These are phyloP conservation scores for Aspergillus funiculosus DNA, from an alignment of 495 filamentous ascomycete species.

Conservation along the genomic window DNA sequence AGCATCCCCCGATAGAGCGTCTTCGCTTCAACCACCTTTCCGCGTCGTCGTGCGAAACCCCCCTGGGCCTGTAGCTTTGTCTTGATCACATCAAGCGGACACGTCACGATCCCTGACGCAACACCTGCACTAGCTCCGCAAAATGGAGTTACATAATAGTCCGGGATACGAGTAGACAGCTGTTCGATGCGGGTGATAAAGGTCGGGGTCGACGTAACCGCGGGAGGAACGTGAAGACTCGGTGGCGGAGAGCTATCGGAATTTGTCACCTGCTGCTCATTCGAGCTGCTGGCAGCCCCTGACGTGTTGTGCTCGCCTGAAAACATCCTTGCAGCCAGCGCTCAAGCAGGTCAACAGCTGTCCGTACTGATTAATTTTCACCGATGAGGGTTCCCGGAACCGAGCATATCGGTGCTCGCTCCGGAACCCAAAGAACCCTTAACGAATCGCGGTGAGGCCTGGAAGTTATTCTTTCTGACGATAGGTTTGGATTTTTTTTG, in stretches of 20 bases:
- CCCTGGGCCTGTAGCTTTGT: conserved; percentile 97
- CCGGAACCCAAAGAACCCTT: conserved; percentile 37
- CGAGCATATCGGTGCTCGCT: conserved; percentile 47
- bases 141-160: conserved; percentile 55
- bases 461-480: too few species aligned
- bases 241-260: conserved; percentile 19
- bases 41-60: conserved; percentile 53
- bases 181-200: conserved; percentile 52
- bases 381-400: conserved; percentile 39
- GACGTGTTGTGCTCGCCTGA: conserved; percentile 32
- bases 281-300: conserved; percentile 27
- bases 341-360: conserved; percentile 32
- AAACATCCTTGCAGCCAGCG: conserved; percentile 38
- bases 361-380: conserved; percentile 34
- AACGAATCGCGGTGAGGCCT: conserved; percentile 15
- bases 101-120: conserved; percentile 89
- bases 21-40: conserved; percentile 41
- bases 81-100: conserved; percentile 97
- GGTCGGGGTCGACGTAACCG: conserved; percentile 23
- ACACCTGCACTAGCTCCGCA: conserved; percentile 85
- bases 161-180: conserved; percentile 45
- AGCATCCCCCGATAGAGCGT: conserved; percentile 74
- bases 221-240: conserved; percentile 18
- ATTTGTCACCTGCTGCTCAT: conserved; percentile 26
- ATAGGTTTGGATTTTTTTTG: background rate